Evolutionary conservation across 176 grass and related monocot genomes (phyloP), one percentile per base, ranked within the genome.

Genomic region (Aegilops speltoides): DNA sequence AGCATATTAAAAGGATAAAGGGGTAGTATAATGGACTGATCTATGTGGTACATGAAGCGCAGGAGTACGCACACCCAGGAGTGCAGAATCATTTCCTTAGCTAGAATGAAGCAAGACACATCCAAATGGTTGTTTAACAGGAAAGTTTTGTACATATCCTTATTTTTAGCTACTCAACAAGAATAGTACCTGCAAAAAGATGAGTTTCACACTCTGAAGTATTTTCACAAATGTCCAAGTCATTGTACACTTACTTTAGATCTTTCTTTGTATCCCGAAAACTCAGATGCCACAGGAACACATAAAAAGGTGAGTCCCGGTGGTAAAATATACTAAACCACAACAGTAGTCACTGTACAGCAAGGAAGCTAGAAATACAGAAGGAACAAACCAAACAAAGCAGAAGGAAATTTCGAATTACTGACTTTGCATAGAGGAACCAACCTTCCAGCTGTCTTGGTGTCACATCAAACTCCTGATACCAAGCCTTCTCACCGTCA

Each of bases 391-490:
- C 11, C 71, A 80, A 68, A 60, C 41, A 74, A 23, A 76, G 46
- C 33, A 76, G 15, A 41, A 38, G 20, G 14, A 74, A 52, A 54
- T 14, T 25, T 77, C 81, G 65, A 36, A 73, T 68, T 68, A 81
- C 54, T 41, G 81, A 81, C 45, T 81, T 86, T 69, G 50, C n/a
- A 90, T 83, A 64, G n/a, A 91, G 68, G 74, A 37, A 89, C 90
- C 54, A 89, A 98, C 96, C 96, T 98, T 98, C 96, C 83, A 98
- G 91, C 82, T 95, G 96, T 20, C 90, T 90, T 81, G 92, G 91
- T 7, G 93, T 98, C 45, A 98, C 90, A 88, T 94, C 96, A 80
- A 98, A 98, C 34, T 94, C 89, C 70, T 98, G 93, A 92, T 92
- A 98, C 96, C 96, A 98, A 74, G 91, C 79, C 78, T 91, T 98